Base-by-base conservation (phyloP, 106 monocot genomes). In the Triglochin maritima region DNA sequence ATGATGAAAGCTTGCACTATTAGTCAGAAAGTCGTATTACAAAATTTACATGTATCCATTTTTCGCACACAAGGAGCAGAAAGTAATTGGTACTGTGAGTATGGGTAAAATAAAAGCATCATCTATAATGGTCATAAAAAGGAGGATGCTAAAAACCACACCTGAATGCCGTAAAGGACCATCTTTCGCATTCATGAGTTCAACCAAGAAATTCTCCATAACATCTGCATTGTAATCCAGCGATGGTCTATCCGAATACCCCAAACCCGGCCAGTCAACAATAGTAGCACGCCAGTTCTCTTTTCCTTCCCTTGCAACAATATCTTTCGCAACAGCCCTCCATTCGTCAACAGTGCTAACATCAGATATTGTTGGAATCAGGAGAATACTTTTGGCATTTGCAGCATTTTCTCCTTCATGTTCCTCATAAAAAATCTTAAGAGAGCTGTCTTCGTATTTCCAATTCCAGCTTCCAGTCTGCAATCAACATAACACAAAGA, bases 301-400 rank as follows among this genome's bases (percentile, higher is more conserved):
- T 50, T 79, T 70, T 47, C 87, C 87, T 75, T 76, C 66, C 57
- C 76, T 72, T 50, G 58, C 60, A 42, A 96, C 85, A 53, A 96
- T 85, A 62, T 90, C 90, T 70, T 81, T 81, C n/a, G 90, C 90
- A 48, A 96, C 90, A 16, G 44, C 66, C 62, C 90, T 87, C 85
- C 90, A 96, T 74, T 95, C 95, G 70, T 95, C 87, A 8, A 95
- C 87, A 52, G 95, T 90, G 79, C 95, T 90, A 49, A 96, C 95
- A 80, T 96, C 95, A 29, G 95, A 96, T 69, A 96, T 90, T 14
- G 95, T 90, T 16, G 95, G 95, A 29, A 96, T 77, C 90, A 96
- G 83, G 63, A 96, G 85, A 52, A 96, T 80, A 49, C 51, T 76
- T 75, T 81, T 96, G 51, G 76, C 52, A 58, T 78, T 81, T 3